Conservation (phyloP, 2,329 filamentous ascomycete species). For the Sporothrix mexicana region DNA sequence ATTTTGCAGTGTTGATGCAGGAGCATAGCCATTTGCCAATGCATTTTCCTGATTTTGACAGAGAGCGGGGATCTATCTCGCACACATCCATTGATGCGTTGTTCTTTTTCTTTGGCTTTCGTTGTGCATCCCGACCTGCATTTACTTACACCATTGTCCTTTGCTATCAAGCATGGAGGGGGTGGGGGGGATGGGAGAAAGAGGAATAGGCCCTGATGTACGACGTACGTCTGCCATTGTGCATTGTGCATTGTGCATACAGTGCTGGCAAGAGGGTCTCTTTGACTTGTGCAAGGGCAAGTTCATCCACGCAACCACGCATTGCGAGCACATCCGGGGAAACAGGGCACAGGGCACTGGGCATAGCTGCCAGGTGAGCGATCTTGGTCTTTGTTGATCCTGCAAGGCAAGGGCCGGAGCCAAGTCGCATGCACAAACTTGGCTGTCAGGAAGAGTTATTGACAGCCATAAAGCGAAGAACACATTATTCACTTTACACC, state of each 20-base stretch:
- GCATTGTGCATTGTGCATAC: not conserved
- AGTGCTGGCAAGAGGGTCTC: not conserved
- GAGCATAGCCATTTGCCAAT: slow-evolving; percentile 18
- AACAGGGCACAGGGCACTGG: slow-evolving; percentile 8
- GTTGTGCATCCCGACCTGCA: slow-evolving; percentile 8
- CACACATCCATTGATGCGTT: not conserved
- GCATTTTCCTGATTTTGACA: not conserved
- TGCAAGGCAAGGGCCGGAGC: not conserved
- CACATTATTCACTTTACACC: no score
- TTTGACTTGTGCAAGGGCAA: not conserved
- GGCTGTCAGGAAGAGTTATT: no score
- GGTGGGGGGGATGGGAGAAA: not conserved
- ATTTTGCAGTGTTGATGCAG: not conserved
- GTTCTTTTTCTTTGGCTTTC: not conserved
- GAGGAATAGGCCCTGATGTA: not conserved
- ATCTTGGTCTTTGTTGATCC: not conserved
- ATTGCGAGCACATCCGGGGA: slow-evolving; percentile 11
- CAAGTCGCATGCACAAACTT: not conserved
- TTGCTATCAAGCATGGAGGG: slow-evolving; percentile 13
- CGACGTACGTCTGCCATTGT: not conserved
- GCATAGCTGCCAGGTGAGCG: not conserved
- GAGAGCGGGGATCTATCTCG: no score
- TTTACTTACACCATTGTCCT: not conserved
- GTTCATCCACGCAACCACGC: not conserved
- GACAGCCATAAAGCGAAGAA: not conserved